Evolutionary conservation across 2,329 filamentous ascomycete genomes (phyloP), one percentile per base, ranked within the genome.

Genomic region (Colletotrichum tabaci): DNA sequence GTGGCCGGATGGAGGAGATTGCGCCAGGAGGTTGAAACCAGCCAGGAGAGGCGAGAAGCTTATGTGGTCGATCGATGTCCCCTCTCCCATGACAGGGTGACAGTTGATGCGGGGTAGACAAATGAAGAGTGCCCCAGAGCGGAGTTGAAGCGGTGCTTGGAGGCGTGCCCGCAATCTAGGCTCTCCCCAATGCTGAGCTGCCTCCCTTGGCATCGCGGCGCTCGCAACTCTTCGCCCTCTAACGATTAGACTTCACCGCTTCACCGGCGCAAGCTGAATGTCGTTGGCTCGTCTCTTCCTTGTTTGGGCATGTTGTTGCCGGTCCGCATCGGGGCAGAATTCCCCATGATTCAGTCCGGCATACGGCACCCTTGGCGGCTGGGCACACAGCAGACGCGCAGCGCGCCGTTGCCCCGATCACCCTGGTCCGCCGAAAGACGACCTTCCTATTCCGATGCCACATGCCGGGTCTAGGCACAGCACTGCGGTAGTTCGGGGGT

Each of bases 391-490:
- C 35, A 35, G 30, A 52, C 18, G 12, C 26, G 30, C 13, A 49
- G 26, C 26, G 50, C 58, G 35, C 10, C 15, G 38, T 23, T 47
- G 35, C 5, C 26, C 12, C 63, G 60, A 70, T 56, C 30, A 49
- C 42, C 26, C 9, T 26, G 30, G n/a, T 21, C 44, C 64, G 46
- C 50, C 2, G 18, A 18, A 46, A 6, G 13, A 21, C 40, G 68
- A 71, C 63, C 64, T 71, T 62, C 57, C 68, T 71, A 62, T 62
- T 71, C n/a, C 23, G 57, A 67, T 47, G 13, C n/a, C 26, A 62
- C 58, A 1, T 71, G 57, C 68, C 68, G 57, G 44, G 50, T 55
- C 57, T 62, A 62, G 67, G 60, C 55, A 35, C 10, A 44, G 9
- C 38, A 35, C 61, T 53, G 61, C 38, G 49, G 23, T 38, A 49